A percentile compares a stretch with the other conserved stretches of the same genome.
Conservation (phyloP, 2,329 filamentous ascomycete genomes). For the Talaromyces sp. region DNA sequence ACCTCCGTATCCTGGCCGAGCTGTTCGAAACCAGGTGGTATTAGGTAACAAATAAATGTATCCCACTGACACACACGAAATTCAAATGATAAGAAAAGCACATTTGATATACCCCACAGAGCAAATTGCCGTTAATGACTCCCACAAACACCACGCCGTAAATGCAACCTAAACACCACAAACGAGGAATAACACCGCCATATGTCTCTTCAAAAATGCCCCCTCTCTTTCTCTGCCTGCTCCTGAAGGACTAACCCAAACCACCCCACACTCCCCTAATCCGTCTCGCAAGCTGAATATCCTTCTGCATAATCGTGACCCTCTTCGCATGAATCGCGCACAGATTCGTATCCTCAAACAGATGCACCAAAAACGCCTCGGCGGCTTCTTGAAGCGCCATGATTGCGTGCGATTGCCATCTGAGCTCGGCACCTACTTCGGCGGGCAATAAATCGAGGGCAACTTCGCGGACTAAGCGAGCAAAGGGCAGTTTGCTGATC, state of each 20-base stretch:
- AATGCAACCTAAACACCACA: background rate
- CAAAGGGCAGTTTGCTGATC: conserved; percentile 58
- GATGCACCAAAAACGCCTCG: conserved; percentile 91
- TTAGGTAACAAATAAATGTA: background rate
- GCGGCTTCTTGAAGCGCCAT: conserved; percentile 89
- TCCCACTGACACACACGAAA: background rate
- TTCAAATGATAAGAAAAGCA: background rate
- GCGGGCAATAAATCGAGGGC: conserved; percentile 58
- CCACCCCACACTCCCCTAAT: conserved; percentile 78
- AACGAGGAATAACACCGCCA: background rate
- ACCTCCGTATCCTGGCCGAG: background rate
- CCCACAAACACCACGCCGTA: conserved; percentile 11
- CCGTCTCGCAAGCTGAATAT: conserved; percentile 85
- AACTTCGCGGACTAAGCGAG: conserved; percentile 51
- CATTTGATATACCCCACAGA: background rate
- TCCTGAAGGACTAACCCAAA: conserved; percentile 45
- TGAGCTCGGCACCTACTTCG: conserved; percentile 62
- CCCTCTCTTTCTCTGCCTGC: conserved; percentile 14
- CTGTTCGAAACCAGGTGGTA: background rate
- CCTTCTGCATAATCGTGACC: conserved; percentile 97
- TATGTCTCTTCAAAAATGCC: background rate
- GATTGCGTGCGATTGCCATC: conserved; percentile 96
- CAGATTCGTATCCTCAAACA: conserved; percentile 96
- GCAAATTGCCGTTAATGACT: conserved; percentile 4
- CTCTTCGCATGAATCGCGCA: conserved; percentile 96